A percentile compares a stretch with the other conserved stretches of the same genome.
These are phyloP conservation scores for Cytidiella melzeri DNA, from an alignment of 768 basidiomycete species.

Conservation along the genomic window DNA sequence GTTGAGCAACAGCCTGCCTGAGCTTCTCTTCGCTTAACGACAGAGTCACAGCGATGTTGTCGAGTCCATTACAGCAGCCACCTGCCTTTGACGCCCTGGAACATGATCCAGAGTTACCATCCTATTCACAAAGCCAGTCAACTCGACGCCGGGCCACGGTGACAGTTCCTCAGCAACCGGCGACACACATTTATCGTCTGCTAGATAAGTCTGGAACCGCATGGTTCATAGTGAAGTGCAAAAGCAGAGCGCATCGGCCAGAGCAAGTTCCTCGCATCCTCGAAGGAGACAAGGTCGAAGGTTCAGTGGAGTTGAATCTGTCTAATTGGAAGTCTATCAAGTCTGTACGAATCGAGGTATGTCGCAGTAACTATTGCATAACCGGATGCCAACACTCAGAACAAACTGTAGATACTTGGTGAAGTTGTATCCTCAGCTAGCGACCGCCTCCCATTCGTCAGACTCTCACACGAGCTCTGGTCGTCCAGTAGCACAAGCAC, in stretches of 20 bases:
- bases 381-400: not conserved
- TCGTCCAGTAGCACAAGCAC: conserved; percentile 5
- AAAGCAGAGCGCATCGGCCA: conserved; percentile 3
- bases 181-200: conserved; percentile 5
- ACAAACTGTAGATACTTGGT: conserved; percentile 4
- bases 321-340: conserved; percentile 8
- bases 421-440: conserved; percentile 8
- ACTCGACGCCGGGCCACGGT: no score
- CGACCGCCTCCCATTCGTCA: conserved; percentile 4
- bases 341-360: conserved; percentile 6
- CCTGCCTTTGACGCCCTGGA: no score
- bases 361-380: not conserved
- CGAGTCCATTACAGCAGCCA: no score
- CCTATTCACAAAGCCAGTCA: no score
- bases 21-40: no score
- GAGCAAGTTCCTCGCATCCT: conserved; percentile 5
- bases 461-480: conserved; percentile 7
- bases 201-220: conserved; percentile 1
- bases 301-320: conserved; percentile 5
- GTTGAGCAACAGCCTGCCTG: no score
- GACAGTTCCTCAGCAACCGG: conserved; percentile 1
- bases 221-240: conserved; percentile 5
- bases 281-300: conserved; percentile 4
- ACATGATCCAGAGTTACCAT: no score
- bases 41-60: no score